Evolutionary conservation across 129 eudicot species (phyloP).

Genomic region (Cynara cardunculus): DNA sequence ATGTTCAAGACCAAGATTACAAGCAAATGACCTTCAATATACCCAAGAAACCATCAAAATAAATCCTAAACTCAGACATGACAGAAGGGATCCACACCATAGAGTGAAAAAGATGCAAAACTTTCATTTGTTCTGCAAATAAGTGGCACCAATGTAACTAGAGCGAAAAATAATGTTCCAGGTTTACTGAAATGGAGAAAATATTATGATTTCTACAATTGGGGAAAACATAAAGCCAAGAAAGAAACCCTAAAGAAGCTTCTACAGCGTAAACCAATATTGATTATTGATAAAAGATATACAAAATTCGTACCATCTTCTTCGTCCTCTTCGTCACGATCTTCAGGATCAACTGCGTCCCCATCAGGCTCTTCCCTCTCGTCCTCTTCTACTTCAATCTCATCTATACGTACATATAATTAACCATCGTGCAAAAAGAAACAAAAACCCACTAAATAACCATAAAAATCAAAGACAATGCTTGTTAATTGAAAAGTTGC

Average conservation of each 20-base stretch:
- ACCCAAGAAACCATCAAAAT: neutral
- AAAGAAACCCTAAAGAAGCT: neutral
- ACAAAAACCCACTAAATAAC: neutral
- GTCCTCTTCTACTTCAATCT: constrained; percentile 62
- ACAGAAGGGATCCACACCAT: neutral
- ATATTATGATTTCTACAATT: neutral
- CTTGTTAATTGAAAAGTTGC: neutral
- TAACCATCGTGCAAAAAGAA: neutral
- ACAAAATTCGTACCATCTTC: constrained; percentile 50
- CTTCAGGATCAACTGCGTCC: constrained; percentile 42
- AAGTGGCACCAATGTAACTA: neutral
- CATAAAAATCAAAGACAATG: neutral
- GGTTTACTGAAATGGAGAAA: neutral
- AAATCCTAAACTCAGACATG: neutral
- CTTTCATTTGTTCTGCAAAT: neutral
- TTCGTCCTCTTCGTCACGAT: constrained; percentile 61
- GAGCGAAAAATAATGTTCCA: neutral
- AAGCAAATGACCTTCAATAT: constrained; percentile 3
- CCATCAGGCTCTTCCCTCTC: constrained; percentile 57
- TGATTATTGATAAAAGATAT: neutral
- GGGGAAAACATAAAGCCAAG: constrained; percentile 7
- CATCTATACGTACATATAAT: constrained; percentile 37
- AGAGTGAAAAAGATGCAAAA: neutral
- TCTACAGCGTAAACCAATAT: neutral
- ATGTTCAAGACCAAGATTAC: neutral